A percentile compares a stretch with the other conserved stretches of the same genome.
Conservation (phyloP, 257 asterid genomes). For the Fraxinus cuspidata region DNA sequence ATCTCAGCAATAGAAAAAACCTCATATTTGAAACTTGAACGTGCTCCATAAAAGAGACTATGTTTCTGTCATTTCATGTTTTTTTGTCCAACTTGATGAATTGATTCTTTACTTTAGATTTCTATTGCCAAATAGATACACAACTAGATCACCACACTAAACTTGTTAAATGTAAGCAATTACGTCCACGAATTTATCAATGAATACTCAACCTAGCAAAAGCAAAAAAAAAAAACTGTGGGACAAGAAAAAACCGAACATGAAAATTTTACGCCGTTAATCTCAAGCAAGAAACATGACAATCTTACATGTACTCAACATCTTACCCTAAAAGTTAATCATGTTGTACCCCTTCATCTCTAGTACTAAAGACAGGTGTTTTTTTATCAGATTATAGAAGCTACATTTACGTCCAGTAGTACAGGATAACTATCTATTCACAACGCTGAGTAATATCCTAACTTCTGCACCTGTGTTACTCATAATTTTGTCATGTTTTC, state of each 20-base stretch:
- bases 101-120: not conserved
- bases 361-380: not conserved
- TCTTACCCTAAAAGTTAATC: conserved; percentile 8
- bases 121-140: not conserved
- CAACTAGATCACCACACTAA: not conserved
- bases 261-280: not conserved
- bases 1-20: not conserved
- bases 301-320: not conserved
- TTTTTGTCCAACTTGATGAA: not conserved
- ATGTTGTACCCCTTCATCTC: not conserved
- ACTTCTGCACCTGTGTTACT: not conserved
- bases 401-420: not conserved
- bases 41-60: not conserved
- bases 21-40: not conserved
- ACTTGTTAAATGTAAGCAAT: not conserved
- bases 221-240: not conserved
- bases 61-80: not conserved
- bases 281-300: not conserved
- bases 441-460: not conserved
- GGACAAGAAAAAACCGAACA: not conserved
- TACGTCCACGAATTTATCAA: not conserved
- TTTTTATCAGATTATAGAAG: conserved; percentile 1
- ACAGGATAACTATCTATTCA: conserved; percentile 12
- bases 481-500: conserved; percentile 23
- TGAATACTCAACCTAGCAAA: not conserved